Conservation (phyloP, 192 early-diverging fungal species). For the Rhizoclosmatium sp. region DNA sequence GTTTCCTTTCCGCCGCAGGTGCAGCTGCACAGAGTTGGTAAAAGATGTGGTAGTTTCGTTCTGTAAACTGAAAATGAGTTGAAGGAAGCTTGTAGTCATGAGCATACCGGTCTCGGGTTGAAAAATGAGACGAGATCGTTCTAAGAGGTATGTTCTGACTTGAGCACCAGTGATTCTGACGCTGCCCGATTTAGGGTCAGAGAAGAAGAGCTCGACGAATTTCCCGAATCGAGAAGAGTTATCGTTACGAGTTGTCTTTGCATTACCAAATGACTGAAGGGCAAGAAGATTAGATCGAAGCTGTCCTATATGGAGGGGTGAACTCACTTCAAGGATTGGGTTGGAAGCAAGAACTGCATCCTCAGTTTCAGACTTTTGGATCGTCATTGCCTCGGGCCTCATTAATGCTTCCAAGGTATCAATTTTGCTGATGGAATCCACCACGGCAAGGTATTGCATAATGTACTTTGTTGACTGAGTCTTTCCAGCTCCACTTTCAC, state of each 20-base stretch:
- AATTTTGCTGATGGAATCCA: constrained; percentile 33
- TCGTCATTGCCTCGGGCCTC: neutral
- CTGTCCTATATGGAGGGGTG: constrained; percentile 3
- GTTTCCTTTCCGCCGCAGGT: constrained; percentile 54
- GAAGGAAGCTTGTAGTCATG: neutral
- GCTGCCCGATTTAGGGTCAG: constrained; percentile 48
- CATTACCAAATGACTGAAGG: constrained; percentile 81
- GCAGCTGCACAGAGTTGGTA: constrained; percentile 69
- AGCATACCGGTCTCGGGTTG: constrained; percentile 66
- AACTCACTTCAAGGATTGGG: constrained; percentile 81
- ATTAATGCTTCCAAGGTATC: neutral
- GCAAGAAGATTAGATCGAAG: neutral
- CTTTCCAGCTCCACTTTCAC: constrained; percentile 94
- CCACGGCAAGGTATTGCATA: constrained; percentile 83
- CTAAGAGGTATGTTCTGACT: constrained; percentile 88
- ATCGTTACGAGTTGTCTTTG: constrained; percentile 94
- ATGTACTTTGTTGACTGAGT: constrained; percentile 89
- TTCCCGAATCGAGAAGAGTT: constrained; percentile 94
- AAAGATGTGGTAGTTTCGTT: constrained; percentile 96
- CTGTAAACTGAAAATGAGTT: constrained; percentile 33
- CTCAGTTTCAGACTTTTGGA: constrained; percentile 33
- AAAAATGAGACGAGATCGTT: constrained; percentile 87
- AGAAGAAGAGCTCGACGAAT: constrained; percentile 73
- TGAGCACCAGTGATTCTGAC: constrained; percentile 80
- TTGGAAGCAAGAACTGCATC: constrained; percentile 75